These are phyloP conservation scores for Podospora bellae-mahoneyi DNA, from an alignment of 495 filamentous ascomycete genomes.

Conservation along the genomic window DNA sequence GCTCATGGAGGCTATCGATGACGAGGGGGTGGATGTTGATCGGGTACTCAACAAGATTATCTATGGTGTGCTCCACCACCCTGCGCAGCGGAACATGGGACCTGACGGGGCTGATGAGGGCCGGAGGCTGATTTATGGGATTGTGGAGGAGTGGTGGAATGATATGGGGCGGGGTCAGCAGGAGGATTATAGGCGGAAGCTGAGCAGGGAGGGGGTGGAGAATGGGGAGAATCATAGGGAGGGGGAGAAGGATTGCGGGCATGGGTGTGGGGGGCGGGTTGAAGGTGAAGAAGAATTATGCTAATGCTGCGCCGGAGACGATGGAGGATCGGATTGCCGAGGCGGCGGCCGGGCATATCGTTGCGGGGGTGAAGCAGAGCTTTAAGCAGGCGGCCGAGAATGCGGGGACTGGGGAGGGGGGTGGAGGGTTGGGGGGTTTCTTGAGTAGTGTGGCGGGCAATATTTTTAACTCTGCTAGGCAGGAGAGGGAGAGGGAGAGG, in stretches of 20 bases:
- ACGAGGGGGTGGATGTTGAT: constrained; percentile 64
- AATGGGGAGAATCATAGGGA: constrained; percentile 78
- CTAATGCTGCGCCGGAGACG: constrained; percentile 29
- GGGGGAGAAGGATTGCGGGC: constrained; percentile 76
- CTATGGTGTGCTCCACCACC: constrained; percentile 82
- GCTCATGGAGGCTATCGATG: constrained; percentile 80
- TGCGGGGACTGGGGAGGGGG: constrained; percentile 23
- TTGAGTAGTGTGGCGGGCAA: constrained; percentile 44
- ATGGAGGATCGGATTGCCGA: constrained; percentile 47
- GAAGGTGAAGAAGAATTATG: constrained; percentile 45
- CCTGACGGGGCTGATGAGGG: constrained; percentile 71
- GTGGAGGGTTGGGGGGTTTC: constrained; percentile 40
- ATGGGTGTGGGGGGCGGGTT: constrained; percentile 68
- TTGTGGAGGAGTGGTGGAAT: constrained; percentile 77
- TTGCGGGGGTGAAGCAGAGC: constrained; percentile 44
- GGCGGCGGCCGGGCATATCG: constrained; percentile 44
- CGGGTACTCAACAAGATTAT: constrained; percentile 69
- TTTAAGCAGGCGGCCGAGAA: constrained; percentile 35
- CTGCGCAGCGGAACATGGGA: constrained; percentile 65
- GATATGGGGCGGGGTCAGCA: constrained; percentile 58
- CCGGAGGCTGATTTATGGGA: constrained; percentile 70
- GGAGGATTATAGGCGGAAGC: constrained; percentile 62
- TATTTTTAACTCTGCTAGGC: constrained; percentile 46
- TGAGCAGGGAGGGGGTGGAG: constrained; percentile 72
- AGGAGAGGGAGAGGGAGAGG: constrained; percentile 41